Percentiles rank a stretch among this genome's conserved stretches.
Conservation (phyloP, 129 eudicot genomes). For the Dittrichia graveolens region DNA sequence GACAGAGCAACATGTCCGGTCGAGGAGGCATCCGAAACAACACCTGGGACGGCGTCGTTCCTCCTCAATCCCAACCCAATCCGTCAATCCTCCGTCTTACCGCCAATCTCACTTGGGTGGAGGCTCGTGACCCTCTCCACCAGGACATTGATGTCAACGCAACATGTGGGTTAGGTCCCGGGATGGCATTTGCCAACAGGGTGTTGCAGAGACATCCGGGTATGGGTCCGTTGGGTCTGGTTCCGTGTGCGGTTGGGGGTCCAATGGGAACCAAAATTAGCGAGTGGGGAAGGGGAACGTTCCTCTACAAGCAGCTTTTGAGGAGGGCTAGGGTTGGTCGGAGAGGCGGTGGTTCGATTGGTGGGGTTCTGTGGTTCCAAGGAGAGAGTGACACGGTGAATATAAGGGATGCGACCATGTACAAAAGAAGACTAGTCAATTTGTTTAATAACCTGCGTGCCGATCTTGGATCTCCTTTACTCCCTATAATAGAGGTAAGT, state of each 20-base stretch:
- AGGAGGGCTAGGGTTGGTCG: constrained; percentile 48
- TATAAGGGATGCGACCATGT: constrained; percentile 41
- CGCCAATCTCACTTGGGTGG: constrained; percentile 54
- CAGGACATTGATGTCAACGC: constrained; percentile 52
- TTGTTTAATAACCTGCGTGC: constrained; percentile 40
- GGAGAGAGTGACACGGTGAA: constrained; percentile 67
- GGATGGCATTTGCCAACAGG: constrained; percentile 61
- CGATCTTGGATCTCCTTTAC: constrained; percentile 55
- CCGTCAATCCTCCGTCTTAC: constrained; percentile 43
- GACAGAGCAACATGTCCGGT: constrained; percentile 97
- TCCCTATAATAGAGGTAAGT: constrained; percentile 55
- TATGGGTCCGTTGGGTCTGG: constrained; percentile 60
- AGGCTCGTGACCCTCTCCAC: constrained; percentile 81
- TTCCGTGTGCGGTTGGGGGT: constrained; percentile 88
- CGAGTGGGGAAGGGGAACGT: constrained; percentile 51
- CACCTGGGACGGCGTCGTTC: constrained; percentile 76
- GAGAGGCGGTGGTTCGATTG: constrained; percentile 50
- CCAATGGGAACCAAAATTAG: constrained; percentile 49
- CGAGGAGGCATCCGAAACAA: constrained; percentile 69
- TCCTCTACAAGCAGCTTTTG: constrained; percentile 46
- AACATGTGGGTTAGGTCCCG: constrained; percentile 89
- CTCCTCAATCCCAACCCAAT: constrained; percentile 46
- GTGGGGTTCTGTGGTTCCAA: constrained; percentile 66
- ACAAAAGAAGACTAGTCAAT: constrained; percentile 39
- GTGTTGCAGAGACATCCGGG: constrained; percentile 37